Evolutionary conservation across 1,284 basidiomycete species (phyloP), one percentile per base, ranked within the genome.

Genomic region (Ganoderma meredithae): DNA sequence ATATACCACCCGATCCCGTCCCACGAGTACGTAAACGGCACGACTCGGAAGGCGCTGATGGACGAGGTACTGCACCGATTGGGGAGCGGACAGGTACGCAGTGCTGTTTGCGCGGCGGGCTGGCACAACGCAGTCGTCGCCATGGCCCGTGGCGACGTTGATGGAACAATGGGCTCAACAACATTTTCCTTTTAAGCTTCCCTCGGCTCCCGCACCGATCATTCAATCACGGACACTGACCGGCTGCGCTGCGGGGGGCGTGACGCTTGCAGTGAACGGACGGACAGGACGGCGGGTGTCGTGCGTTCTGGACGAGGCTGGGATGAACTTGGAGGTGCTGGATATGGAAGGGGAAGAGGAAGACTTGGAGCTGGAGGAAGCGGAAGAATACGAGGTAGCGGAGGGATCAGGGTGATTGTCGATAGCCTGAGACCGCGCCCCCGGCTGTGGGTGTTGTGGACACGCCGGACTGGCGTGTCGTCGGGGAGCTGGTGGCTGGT

Each of bases 261-360:
- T 88, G 67, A 85, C 83, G 55, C 79, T 94, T 73, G 88, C 90
- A 61, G 84, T 93, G 76, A 95, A 95, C 76, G 93, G 93, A 68
- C 83, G 89, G 76, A 81, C 79, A 12, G 91, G 91, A 69, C 88
- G 93, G 74, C 83, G 91, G 76, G 88, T 93, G 63, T 91, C 88
- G 19, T 93, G 92, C 77, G 85, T 94, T 67, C 77, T 94, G 77
- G 90, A 91, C 77, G 81, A 78, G 68, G 82, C 82, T 62, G 91
- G 91, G 71, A 83, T 81, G 71, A 81, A 80, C 69, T 77, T 93
- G 82, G 92, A 95, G 81, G 84, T 90, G 63, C 81, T 94, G 74
- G 93, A 95, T 83, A 83, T 95, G 81, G 93, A 93, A 81, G 90
- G 86, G 63, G 86, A 87, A 72, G 86, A 79, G 73, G 79, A 78